A percentile compares a stretch with the other conserved stretches of the same genome.
These are phyloP conservation scores for Ophiosphaerella korrae DNA, from an alignment of 2,329 filamentous ascomycete species.

Conservation along the genomic window DNA sequence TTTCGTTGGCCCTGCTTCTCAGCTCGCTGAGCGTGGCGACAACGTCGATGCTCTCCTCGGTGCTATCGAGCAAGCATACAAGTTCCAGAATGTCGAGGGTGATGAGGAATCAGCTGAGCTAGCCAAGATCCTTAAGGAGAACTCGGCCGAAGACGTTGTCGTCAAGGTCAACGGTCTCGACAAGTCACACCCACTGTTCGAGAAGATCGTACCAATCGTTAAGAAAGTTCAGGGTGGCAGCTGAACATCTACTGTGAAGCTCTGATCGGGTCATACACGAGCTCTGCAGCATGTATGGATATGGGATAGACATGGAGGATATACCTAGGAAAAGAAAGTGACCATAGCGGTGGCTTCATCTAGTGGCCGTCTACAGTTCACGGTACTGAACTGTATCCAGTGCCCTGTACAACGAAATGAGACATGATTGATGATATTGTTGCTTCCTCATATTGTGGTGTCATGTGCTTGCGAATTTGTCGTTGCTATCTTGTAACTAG, in stretches of 20 bases:
- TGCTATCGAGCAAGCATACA: constrained; percentile 88
- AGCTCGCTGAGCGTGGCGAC: constrained; percentile 82
- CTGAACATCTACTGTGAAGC: constrained; percentile 23
- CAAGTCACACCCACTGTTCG: constrained; percentile 75
- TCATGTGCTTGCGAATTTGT: too few species aligned
- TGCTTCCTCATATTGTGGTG: too few species aligned
- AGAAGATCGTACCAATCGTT: constrained; percentile 76
- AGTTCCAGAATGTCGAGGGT: constrained; percentile 91
- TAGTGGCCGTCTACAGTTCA: constrained; percentile 4
- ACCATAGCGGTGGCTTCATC: constrained; percentile 9
- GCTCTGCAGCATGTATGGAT: background rate
- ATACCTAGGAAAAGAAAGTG: constrained; percentile 9
- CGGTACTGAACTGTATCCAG: constrained; percentile 12
- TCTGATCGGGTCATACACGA: constrained; percentile 8
- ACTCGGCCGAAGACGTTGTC: constrained; percentile 75
- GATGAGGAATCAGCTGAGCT: constrained; percentile 90
- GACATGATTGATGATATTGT: constrained; percentile 21
- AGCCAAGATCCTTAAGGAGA: constrained; percentile 80
- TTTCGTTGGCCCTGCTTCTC: constrained; percentile 88
- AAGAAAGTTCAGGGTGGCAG: constrained; percentile 71
- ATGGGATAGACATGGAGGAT: constrained; percentile 4
- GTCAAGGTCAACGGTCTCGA: constrained; percentile 82
- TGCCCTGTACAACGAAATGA: constrained; percentile 20
- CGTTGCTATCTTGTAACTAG: too few species aligned
- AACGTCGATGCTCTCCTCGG: constrained; percentile 75